phyloP scores from a whole-genome alignment of 2,329 filamentous ascomycete genomes.

The Aspergillus ruber region DNA sequence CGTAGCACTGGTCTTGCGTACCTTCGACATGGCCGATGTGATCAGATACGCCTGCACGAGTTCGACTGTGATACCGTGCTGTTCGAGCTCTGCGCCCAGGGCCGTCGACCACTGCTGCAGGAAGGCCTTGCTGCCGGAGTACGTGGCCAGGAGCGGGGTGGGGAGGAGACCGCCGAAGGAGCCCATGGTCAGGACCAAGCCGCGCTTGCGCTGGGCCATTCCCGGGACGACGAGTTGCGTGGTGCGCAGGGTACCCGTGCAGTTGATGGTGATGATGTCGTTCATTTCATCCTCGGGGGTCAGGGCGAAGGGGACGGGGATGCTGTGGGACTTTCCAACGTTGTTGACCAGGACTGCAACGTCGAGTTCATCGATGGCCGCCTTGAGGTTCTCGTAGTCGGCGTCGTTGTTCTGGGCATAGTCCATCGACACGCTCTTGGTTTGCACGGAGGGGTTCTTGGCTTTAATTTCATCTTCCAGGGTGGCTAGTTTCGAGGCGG shows the following conservation, averaged over 20 bases:
- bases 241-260: constrained; percentile 77
- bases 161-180: constrained; percentile 91
- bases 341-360: constrained; percentile 92
- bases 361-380: constrained; percentile 66
- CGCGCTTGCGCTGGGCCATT: constrained; percentile 76
- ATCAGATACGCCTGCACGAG: constrained; percentile 88
- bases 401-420: constrained; percentile 71
- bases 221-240: constrained; percentile 79
- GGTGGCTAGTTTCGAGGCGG: constrained; percentile 78
- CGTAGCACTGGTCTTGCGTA: constrained; percentile 67
- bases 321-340: constrained; percentile 87
- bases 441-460: constrained; percentile 58
- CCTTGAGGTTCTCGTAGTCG: constrained; percentile 70
- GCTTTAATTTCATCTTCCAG: constrained; percentile 72
- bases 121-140: constrained; percentile 97
- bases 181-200: constrained; percentile 93
- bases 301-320: constrained; percentile 80
- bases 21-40: constrained; percentile 94
- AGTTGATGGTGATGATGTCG: constrained; percentile 93
- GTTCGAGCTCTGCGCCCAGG: constrained; percentile 73
- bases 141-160: constrained; percentile 87
- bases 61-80: constrained; percentile 79
- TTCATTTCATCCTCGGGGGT: constrained; percentile 74
- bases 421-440: constrained; percentile 84
- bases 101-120: constrained; percentile 92